Percentiles rank a stretch among this genome's conserved stretches.
Evolutionary conservation across 176 grass and related monocot genomes (phyloP).

Genomic region (Carex pumila): DNA sequence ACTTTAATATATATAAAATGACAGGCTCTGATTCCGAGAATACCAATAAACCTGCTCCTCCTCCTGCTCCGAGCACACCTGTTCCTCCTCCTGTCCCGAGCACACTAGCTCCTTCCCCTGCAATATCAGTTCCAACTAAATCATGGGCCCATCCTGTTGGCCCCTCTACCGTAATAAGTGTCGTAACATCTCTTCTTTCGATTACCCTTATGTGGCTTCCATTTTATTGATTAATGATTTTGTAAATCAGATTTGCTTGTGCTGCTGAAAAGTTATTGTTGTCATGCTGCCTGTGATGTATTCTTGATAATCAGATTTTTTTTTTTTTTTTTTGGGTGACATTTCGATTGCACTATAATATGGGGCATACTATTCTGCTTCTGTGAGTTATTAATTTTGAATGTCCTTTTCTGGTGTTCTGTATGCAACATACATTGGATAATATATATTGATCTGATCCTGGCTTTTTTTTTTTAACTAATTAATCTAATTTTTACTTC

Average conservation of each 20-base stretch:
- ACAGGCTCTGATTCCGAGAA: not conserved
- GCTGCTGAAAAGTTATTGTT: not conserved
- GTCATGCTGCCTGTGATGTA: not conserved
- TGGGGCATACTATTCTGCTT: not conserved
- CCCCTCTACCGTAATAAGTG: not conserved
- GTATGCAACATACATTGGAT: not conserved
- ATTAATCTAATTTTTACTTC: not conserved
- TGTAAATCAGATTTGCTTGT: not conserved
- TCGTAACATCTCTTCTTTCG: not conserved
- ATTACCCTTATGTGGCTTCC: not conserved
- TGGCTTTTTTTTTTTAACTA: not conserved
- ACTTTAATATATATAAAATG: not conserved
- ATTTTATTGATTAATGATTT: not conserved
- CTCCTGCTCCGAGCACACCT: not conserved
- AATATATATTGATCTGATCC: not conserved
- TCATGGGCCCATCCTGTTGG: not conserved
- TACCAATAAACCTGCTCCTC: not conserved
- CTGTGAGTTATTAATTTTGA: not conserved
- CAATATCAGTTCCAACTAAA: no score
- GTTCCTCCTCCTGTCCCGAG: not conserved
- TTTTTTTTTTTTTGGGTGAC: not conserved
- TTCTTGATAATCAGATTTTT: not conserved
- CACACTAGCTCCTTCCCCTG: not conserved
- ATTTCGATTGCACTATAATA: not conserved
- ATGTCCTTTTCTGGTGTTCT: not conserved